Evolutionary conservation across 768 basidiomycete genomes (phyloP).

Genomic region (Leccinum truebloodii): DNA sequence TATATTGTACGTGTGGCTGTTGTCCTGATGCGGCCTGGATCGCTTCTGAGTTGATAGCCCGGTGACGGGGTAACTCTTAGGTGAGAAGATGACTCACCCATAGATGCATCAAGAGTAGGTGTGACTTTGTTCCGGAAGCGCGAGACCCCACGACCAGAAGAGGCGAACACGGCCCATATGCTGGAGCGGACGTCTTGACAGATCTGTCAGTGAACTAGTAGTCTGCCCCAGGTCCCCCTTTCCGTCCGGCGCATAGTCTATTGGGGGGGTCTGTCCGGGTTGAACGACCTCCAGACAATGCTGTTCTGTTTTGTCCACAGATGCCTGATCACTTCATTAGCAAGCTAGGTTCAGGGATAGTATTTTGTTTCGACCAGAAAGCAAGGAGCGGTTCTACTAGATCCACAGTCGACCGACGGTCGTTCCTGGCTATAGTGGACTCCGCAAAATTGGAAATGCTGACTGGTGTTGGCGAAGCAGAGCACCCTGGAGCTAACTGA

Average conservation of each 20-base stretch:
- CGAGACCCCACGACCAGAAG: conserved; percentile 9
- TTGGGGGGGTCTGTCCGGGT: conserved; percentile 9
- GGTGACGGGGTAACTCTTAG: neutral
- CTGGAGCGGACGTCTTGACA: conserved; percentile 13
- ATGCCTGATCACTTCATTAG: neutral
- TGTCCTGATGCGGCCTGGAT: neutral
- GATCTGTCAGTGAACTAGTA: neutral
- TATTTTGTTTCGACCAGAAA: conserved; percentile 28
- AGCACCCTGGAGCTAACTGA: conserved; percentile 28
- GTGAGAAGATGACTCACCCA: neutral
- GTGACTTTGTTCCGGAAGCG: neutral
- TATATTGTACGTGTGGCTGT: neutral
- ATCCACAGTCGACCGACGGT: conserved; percentile 53
- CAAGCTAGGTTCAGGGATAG: neutral
- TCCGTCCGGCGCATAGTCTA: conserved; percentile 12
- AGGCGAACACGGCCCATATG: conserved; percentile 9
- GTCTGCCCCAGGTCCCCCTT: conserved; percentile 17
- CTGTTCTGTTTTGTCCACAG: conserved; percentile 1
- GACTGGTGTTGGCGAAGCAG: neutral
- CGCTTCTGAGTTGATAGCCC: neutral
- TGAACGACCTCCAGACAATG: conserved; percentile 13
- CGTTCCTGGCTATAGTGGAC: conserved; percentile 62
- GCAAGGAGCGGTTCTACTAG: conserved; percentile 43
- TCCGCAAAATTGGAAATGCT: conserved; percentile 5
- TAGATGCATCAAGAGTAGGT: neutral